phyloP scores from a whole-genome alignment of 2,329 filamentous ascomycete species.

The Camillea tinctor region DNA sequence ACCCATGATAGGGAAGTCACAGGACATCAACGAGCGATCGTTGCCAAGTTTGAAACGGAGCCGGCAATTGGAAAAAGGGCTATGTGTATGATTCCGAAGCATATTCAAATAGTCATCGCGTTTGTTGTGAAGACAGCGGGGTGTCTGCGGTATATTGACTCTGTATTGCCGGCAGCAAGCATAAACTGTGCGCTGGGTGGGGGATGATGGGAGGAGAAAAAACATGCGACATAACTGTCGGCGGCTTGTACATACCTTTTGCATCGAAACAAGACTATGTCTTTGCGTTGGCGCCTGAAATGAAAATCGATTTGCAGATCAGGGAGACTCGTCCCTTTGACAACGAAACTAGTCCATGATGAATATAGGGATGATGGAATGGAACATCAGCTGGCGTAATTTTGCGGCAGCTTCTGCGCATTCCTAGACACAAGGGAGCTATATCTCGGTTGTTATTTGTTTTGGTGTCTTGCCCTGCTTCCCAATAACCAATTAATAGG shows the following conservation, averaged over 20 bases:
- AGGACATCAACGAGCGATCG: slow-evolving; percentile 16
- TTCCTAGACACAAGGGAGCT: slow-evolving; percentile 28
- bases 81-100: slow-evolving; percentile 13
- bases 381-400: slow-evolving; percentile 12
- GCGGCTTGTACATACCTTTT: slow-evolving; percentile 30
- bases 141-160: slow-evolving; percentile 13
- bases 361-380: neutral
- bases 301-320: slow-evolving; percentile 26
- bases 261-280: slow-evolving; percentile 13
- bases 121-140: slow-evolving; percentile 18
- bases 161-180: slow-evolving; percentile 15
- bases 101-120: slow-evolving; percentile 16
- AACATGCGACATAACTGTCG: slow-evolving; percentile 18
- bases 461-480: slow-evolving; percentile 20
- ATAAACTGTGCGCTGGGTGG: slow-evolving; percentile 10
- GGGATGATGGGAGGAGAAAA: slow-evolving; percentile 13
- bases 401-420: slow-evolving; percentile 12
- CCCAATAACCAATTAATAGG: slow-evolving; percentile 20
- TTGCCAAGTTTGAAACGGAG: slow-evolving; percentile 14
- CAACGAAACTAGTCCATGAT: slow-evolving; percentile 14
- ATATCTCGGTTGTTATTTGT: slow-evolving; percentile 22
- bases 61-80: slow-evolving; percentile 8
- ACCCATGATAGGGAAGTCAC: slow-evolving; percentile 9
- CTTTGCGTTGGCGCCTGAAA: slow-evolving; percentile 21
- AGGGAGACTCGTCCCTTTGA: slow-evolving; percentile 12